Evolutionary conservation across 2,329 filamentous ascomycete species (phyloP), one percentile per base, ranked within the genome.

Genomic region (Xylaria hypoxylon): DNA sequence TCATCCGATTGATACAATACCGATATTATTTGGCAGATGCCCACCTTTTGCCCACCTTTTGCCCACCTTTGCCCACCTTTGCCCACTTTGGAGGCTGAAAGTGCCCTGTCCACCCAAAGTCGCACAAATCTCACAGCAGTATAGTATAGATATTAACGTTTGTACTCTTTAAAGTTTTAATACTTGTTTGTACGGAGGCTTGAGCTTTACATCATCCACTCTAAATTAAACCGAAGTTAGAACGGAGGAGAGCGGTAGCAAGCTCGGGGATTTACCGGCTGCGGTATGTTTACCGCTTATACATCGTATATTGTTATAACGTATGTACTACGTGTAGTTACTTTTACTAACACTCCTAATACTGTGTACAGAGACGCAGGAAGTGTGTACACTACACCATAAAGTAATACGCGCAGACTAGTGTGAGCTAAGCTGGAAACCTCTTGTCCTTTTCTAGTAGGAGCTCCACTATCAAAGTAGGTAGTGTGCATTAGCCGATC

Each of bases 81-180:
- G 59, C 59, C 59, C 59, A 13, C 59, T 68, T 68, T 72, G 62
- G 69, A 71, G 69, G 73, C 71, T 72, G 70, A 73, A 68, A 70
- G 67, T 47, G 68, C 68, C 67, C 71, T 73, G 72, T 67, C 73
- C 72, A 75, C 73, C 48, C 64, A 71, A 57, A 68, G 73, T 76
- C 61, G 71, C 68, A 75, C 73, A 75, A 69, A 71, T 75, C 69
- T 73, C 73, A 67, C 64, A 57, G 66, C 67, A 64, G 70, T 68
- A 72, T 73, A 68, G 31, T 59, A 22, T 40, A 6, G 33, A 59
- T 51, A 58, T 68, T 15, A 53, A 51, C 15, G 62, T 56, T 57
- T 44, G 56, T 24, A 3, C 17, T 15, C 15, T 62, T 44, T 5
- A 3, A 19, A 35, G 28, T 19, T 52, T 59, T 13, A 31, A 48